Conservation (phyloP, 2,329 filamentous ascomycete genomes). For the Keithomyces neogunnii region DNA sequence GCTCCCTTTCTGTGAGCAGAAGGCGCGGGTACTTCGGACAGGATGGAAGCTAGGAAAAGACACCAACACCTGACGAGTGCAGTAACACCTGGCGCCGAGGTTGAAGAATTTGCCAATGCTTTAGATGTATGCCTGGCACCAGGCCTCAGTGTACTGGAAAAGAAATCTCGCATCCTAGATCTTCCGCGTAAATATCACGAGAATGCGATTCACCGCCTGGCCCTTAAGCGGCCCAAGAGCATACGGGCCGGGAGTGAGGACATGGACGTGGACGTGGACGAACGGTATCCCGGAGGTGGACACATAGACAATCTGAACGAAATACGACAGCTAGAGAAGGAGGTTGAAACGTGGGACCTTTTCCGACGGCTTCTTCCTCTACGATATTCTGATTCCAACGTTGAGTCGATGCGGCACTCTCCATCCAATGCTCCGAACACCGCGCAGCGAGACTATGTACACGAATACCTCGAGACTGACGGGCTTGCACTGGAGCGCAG, state of each 20-base stretch:
- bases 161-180: conserved; percentile 57
- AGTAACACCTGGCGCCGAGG: conserved; percentile 65
- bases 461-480: conserved; percentile 67
- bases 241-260: conserved; percentile 30
- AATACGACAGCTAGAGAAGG: conserved; percentile 58
- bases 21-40: background rate
- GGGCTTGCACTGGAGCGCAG: conserved; percentile 68
- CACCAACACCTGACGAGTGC: conserved; percentile 17
- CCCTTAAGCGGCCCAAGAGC: conserved; percentile 20
- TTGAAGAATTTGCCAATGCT: conserved; percentile 76
- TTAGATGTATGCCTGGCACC: conserved; percentile 65
- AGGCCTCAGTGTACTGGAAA: conserved; percentile 40
- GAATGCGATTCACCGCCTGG: conserved; percentile 33
- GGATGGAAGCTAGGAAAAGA: conserved; percentile 3
- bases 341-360: conserved; percentile 87
- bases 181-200: conserved; percentile 51
- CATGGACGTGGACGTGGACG: conserved; percentile 49
- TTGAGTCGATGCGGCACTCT: conserved; percentile 21
- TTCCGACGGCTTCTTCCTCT: conserved; percentile 66
- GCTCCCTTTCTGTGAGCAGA: background rate
- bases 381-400: conserved; percentile 41
- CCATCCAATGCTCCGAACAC: conserved; percentile 19
- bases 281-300: conserved; percentile 13
- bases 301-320: conserved; percentile 12
- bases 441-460: conserved; percentile 25